Base-by-base conservation (phyloP, 2,329 filamentous ascomycete genomes). In the Gliomastix tumulicola region DNA sequence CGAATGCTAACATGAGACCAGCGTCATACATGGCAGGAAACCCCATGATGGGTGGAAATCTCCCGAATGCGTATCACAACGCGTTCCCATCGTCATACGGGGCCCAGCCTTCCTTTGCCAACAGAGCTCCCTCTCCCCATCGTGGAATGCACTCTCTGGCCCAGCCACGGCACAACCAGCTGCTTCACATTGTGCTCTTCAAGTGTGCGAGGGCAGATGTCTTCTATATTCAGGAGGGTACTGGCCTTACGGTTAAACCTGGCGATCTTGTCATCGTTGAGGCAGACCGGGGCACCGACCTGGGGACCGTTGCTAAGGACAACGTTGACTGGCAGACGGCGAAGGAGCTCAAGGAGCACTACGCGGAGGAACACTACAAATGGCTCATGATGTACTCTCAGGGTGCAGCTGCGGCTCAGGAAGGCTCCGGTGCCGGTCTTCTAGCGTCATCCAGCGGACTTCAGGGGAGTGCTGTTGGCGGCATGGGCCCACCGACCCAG, bases 371-470 rank as follows among this genome's bases (percentile, higher is more conserved):
- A 56, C 92, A 98, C 57, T 96, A 95, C 65, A 89, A 88, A 53
- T 97, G 90, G 87, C 73, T 98, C 36, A 95, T 97, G 84, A 92
- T 97, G 85, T 98, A 96, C 59, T 95, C 88, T 2, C 82, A 88
- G 56, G 85, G 79, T 54, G 86, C 77, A 7, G 74, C 74, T 23
- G 74, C 70, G 17, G 73, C 70, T 17, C 71, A 79, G 38, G 79
- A 82, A 7, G 38, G 74, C 23, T 71, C 74, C 35, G 38, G 74
- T 23, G 71, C 74, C 35, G 79, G 82, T 20, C 67, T 81, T 36
- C 72, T 82, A 60, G 73, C 81, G 9, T 73, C 76, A 12, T 66
- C 81, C 12, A 79, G 74, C 48, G 73, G 76, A 32, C 65, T 81
- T 41, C 77, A 80, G 43, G 79, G 77, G 38, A 84, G 82, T 51